Base-by-base conservation (phyloP, 768 basidiomycete genomes). In the Galerina sulciceps region DNA sequence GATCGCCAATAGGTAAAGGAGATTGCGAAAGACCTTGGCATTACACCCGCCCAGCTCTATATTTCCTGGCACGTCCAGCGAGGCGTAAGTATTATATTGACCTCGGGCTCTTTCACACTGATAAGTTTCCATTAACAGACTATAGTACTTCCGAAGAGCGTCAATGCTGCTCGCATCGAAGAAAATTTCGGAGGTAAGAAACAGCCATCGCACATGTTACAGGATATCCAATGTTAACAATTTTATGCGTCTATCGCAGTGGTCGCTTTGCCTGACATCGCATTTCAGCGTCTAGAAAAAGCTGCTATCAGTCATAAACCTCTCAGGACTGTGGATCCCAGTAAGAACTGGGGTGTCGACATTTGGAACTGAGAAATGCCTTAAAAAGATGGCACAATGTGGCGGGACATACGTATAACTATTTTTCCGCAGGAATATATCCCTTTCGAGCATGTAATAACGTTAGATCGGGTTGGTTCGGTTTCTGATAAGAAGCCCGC, bases 61-160 rank as follows among this genome's bases (percentile, higher is more conserved):
- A 84, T 91, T 65, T 87, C 85, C 1, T 92, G 91, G 90, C 85
- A 87, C 65, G 80, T 90, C 48, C 89, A 90, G 71, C 85, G 89
- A 18, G 89, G 91, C 10, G 87, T 89, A 67, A 43, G 85, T 77
- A 15, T 45, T n/a, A n/a, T 31, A 17, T 13, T 50, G 40, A 23
- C 15, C 31, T 26, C 43, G n/a, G 13, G 9, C 13, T 49, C 15
- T 56, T 18, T 36, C 38, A 37, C 41, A 10, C 15, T 46, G 0
- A 40, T 41, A 35, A 3, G 10, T 14, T 41, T 26, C 45, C 31
- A 26, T 44, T 43, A 58, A 26, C 63, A 89, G 88, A 85, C 86
- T 46, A 76, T 88, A 55, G 88, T 88, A 6, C 77, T 93, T 10
- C 89, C 91, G 2, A 94, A 93, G 79, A 90, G 87, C 61, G 89